These are phyloP conservation scores for Malus hybrid DNA, from an alignment of 331 rosid genomes.

Conservation along the genomic window DNA sequence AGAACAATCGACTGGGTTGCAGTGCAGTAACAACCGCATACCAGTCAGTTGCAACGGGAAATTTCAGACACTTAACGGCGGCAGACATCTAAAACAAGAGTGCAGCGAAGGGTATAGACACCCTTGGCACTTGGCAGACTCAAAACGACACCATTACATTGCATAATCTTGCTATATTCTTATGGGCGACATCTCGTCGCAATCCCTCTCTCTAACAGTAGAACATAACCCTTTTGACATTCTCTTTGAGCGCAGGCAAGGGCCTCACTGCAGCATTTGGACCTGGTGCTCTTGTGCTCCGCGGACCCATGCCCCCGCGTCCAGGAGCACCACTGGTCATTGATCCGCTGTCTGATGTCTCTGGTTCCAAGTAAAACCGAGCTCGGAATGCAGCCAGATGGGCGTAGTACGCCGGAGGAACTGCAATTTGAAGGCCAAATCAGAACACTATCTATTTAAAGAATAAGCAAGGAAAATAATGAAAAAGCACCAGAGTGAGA, in stretches of 20 bases:
- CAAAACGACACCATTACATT: not conserved
- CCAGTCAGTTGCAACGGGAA: not conserved
- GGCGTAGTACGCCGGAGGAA: conserved; percentile 95
- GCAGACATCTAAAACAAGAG: not conserved
- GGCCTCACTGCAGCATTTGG: conserved; percentile 76
- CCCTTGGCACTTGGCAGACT: not conserved
- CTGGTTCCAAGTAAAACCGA: conserved; percentile 91
- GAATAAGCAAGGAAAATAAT: not conserved
- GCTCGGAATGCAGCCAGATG: conserved; percentile 95
- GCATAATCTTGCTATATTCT: not conserved
- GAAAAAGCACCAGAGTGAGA: not conserved
- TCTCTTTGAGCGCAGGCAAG: conserved; percentile 75
- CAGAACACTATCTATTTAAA: not conserved
- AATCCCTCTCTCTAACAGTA: conserved; percentile 40
- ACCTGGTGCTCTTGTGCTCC: conserved; percentile 58
- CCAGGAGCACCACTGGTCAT: conserved; percentile 74
- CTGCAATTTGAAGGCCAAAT: conserved; percentile 26
- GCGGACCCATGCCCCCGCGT: conserved; percentile 45
- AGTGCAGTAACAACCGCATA: no score
- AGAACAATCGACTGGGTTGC: no score
- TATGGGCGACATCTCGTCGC: not conserved
- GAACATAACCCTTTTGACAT: conserved; percentile 89
- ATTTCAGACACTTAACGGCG: not conserved
- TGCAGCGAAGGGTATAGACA: not conserved
- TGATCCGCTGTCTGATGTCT: conserved; percentile 77